Percentiles rank a stretch among this genome's conserved stretches.
phyloP scores from a whole-genome alignment of 129 eudicot genomes.

The Pittosporum tobira region DNA sequence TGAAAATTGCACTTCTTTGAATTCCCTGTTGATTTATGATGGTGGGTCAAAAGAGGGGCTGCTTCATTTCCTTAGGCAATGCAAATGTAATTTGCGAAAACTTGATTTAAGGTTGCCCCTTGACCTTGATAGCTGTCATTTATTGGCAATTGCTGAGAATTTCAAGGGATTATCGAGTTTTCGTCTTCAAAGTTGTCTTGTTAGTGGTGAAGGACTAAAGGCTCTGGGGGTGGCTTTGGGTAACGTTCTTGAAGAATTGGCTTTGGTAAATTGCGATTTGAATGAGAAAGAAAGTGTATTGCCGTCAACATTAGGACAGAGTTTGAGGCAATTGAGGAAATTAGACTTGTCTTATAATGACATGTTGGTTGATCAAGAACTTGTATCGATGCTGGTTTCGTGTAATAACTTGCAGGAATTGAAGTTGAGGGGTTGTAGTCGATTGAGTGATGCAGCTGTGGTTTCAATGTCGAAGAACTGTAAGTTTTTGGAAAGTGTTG shows the following conservation, averaged over 20 bases:
- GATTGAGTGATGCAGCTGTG: slow-evolving; percentile 28
- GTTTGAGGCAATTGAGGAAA: slow-evolving; percentile 27
- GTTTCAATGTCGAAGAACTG: slow-evolving; percentile 44
- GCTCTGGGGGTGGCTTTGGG: slow-evolving; percentile 35
- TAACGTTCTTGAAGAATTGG: slow-evolving; percentile 44
- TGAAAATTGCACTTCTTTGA: slow-evolving; percentile 9
- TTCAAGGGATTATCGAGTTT: slow-evolving; percentile 32
- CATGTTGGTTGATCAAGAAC: slow-evolving; percentile 48
- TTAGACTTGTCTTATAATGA: slow-evolving; percentile 66
- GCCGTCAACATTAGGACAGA: slow-evolving; percentile 55
- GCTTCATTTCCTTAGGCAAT: neutral
- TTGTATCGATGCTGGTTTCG: slow-evolving; percentile 54
- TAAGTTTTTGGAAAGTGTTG: slow-evolving; percentile 49
- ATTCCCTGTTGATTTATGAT: slow-evolving; percentile 2
- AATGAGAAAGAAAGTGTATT: slow-evolving; percentile 43
- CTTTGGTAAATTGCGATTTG: slow-evolving; percentile 60
- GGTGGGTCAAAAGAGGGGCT: neutral
- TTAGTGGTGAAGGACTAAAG: slow-evolving; percentile 50
- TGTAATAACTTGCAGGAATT: slow-evolving; percentile 29
- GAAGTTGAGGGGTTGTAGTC: slow-evolving; percentile 55
- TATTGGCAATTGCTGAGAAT: slow-evolving; percentile 35
- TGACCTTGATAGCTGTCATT: slow-evolving; percentile 54
- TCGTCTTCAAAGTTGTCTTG: slow-evolving; percentile 48
- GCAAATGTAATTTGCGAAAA: slow-evolving; percentile 28
- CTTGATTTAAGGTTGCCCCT: slow-evolving; percentile 69